phyloP scores from a whole-genome alignment of 1,284 basidiomycete genomes.

The Moniliella sp. region DNA sequence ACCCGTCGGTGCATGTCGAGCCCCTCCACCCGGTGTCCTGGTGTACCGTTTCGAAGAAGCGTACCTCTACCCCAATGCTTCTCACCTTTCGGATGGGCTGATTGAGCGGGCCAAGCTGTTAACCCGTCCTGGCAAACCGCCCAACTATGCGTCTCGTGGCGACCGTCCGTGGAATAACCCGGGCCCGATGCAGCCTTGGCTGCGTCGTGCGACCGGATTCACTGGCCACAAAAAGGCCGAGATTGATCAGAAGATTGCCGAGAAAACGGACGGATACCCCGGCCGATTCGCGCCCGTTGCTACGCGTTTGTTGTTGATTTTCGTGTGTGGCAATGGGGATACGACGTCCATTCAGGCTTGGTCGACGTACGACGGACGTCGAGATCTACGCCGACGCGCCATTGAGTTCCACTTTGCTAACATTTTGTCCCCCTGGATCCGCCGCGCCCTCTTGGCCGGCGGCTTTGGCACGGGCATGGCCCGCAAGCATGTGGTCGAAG shows the following conservation, averaged over 20 bases:
- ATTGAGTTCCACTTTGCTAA: conserved; percentile 72
- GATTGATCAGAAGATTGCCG: not conserved
- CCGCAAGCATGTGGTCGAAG: conserved; percentile 6
- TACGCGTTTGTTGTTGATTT: conserved; percentile 71
- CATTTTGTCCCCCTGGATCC: conserved; percentile 78
- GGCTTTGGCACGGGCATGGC: conserved; percentile 15
- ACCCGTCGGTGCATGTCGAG: conserved; percentile 51
- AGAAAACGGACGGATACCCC: conserved; percentile 37
- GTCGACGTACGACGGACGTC: conserved; percentile 68
- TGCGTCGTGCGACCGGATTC: conserved; percentile 1
- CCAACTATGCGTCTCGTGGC: conserved; percentile 24
- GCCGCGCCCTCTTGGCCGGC: conserved; percentile 33
- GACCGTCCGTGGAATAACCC: conserved; percentile 92
- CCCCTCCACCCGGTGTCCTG: conserved; percentile 67
- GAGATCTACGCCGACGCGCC: conserved; percentile 63
- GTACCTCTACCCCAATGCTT: conserved; percentile 77
- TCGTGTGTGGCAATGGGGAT: conserved; percentile 42
- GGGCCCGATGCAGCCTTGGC: conserved; percentile 22
- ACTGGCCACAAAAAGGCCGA: too few relatives aligned
- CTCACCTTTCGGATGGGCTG: conserved; percentile 49
- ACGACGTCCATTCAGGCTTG: conserved; percentile 75
- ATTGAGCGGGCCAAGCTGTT: conserved; percentile 59
- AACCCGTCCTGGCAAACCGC: conserved; percentile 50
- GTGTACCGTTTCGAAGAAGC: conserved; percentile 86
- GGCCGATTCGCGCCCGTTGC: conserved; percentile 55